Percentiles rank a stretch among this genome's conserved stretches.
These are phyloP conservation scores for Suillus sp. DNA, from an alignment of 768 basidiomycete genomes.

Conservation along the genomic window DNA sequence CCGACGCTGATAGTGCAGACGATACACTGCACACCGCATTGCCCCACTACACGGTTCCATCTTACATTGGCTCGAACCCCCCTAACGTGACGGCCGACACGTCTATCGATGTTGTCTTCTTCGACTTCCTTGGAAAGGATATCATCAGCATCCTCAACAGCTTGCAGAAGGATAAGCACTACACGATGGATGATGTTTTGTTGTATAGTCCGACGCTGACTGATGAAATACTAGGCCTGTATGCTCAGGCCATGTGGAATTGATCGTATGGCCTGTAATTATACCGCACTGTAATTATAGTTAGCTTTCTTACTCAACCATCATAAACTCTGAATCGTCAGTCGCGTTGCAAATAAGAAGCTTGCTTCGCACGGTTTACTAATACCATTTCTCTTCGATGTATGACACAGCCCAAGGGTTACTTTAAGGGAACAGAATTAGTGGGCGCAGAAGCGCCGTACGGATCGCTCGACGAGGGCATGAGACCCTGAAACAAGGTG, in stretches of 20 bases:
- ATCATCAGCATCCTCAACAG: conserved; percentile 57
- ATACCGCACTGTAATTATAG: background rate
- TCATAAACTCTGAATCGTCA: too few species aligned
- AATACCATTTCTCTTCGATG: too few species aligned
- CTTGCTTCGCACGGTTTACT: too few species aligned
- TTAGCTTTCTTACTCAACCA: background rate
- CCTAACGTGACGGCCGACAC: conserved; percentile 53
- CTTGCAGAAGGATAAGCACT: conserved; percentile 53
- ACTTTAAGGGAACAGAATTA: too few species aligned
- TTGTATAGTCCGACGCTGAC: conserved; percentile 51
- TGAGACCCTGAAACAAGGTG: too few species aligned
- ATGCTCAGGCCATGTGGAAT: conserved; percentile 39
- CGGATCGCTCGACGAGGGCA: too few species aligned
- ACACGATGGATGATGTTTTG: conserved; percentile 50
- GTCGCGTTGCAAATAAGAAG: background rate
- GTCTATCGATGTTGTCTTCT: conserved; percentile 73
- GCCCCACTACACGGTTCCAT: conserved; percentile 53
- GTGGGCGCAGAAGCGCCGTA: too few species aligned
- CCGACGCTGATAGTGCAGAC: conserved; percentile 63
- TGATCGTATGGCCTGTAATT: conserved; percentile 7
- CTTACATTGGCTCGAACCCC: conserved; percentile 58
- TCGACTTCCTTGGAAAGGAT: conserved; percentile 62
- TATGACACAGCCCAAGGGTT: too few species aligned
- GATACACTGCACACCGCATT: conserved; percentile 67
- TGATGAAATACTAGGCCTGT: conserved; percentile 42